These are phyloP conservation scores for Neonothopanus nambi DNA, from an alignment of 1,284 basidiomycete genomes.

Conservation along the genomic window DNA sequence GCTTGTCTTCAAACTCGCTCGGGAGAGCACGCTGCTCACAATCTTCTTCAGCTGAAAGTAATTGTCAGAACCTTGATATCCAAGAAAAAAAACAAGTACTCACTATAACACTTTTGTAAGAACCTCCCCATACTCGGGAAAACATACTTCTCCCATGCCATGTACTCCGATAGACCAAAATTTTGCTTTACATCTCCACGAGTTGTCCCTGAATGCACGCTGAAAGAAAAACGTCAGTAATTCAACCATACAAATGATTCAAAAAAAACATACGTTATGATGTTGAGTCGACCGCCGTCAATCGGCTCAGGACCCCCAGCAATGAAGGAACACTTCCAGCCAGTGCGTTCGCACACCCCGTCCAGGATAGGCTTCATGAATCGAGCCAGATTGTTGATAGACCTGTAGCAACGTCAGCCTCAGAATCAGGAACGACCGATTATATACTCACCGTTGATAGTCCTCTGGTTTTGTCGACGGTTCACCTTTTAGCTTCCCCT, in stretches of 20 bases:
- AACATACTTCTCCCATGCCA: slow-evolving; percentile 14
- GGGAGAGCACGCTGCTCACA: background rate
- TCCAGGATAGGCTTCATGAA: slow-evolving; percentile 19
- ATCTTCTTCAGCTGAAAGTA: background rate
- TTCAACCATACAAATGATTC: background rate
- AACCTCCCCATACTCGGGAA: slow-evolving; percentile 14
- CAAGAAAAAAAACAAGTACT: too few relatives aligned
- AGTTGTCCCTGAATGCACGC: background rate
- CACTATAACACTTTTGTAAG: background rate
- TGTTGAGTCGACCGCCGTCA: slow-evolving; percentile 17
- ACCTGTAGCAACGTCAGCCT: slow-evolving; percentile 7
- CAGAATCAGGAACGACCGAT: background rate
- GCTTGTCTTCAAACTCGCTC: background rate
- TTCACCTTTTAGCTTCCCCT: background rate
- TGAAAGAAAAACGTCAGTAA: background rate
- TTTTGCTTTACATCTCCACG: background rate
- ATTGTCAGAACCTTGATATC: background rate
- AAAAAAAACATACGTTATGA: slow-evolving; percentile 18
- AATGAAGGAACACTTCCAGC: slow-evolving; percentile 16
- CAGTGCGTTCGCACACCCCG: slow-evolving; percentile 14
- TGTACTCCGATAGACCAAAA: slow-evolving; percentile 16
- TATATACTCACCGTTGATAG: background rate
- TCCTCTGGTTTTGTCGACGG: background rate
- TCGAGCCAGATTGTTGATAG: slow-evolving; percentile 15
- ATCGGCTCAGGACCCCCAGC: slow-evolving; percentile 20